Evolutionary conservation across 2,329 filamentous ascomycete genomes (phyloP).

Genomic region (Achaetomium macrosporum): DNA sequence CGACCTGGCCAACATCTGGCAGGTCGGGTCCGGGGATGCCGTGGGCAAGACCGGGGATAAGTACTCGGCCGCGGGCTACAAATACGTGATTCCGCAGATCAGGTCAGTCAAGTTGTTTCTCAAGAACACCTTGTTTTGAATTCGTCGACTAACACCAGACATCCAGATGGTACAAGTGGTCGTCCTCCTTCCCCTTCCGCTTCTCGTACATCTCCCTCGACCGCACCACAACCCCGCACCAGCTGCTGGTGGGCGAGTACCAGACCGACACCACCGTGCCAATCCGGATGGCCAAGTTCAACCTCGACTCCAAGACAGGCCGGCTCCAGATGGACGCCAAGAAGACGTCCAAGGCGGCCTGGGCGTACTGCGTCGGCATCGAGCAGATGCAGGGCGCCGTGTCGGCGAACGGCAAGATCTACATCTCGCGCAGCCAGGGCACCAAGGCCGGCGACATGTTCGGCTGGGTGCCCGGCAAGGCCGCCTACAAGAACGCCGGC

Average conservation of each 20-base stretch:
- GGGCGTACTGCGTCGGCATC: slow-evolving; percentile 31
- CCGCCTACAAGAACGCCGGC: slow-evolving; percentile 20
- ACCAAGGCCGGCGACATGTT: slow-evolving; percentile 28
- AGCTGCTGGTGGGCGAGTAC: slow-evolving; percentile 32
- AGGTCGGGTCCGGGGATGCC: slow-evolving; percentile 29
- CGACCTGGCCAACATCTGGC: slow-evolving; percentile 33
- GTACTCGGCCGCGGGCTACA: slow-evolving; percentile 30
- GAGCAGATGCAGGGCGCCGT: slow-evolving; percentile 32
- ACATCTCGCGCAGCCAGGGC: slow-evolving; percentile 31
- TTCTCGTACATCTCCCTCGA: slow-evolving; percentile 34
- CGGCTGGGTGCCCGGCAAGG: slow-evolving; percentile 28
- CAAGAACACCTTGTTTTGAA: background rate
- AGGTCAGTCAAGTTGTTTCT: slow-evolving; percentile 19
- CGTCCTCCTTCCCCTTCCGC: slow-evolving; percentile 26
- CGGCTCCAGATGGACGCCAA: slow-evolving; percentile 23
- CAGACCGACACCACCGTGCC: slow-evolving; percentile 22
- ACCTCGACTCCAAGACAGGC: slow-evolving; percentile 28
- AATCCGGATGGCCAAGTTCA: slow-evolving; percentile 29
- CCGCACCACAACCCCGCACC: slow-evolving; percentile 29
- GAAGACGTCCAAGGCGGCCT: slow-evolving; percentile 23
- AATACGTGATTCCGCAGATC: slow-evolving; percentile 33
- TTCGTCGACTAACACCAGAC: too few relatives aligned
- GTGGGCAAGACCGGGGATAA: slow-evolving; percentile 29
- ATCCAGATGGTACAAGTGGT: slow-evolving; percentile 19
- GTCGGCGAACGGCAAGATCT: slow-evolving; percentile 28